Evolutionary conservation across 129 eudicot species (phyloP).

Genomic region (Chrysanthemum lavandulifolium): DNA sequence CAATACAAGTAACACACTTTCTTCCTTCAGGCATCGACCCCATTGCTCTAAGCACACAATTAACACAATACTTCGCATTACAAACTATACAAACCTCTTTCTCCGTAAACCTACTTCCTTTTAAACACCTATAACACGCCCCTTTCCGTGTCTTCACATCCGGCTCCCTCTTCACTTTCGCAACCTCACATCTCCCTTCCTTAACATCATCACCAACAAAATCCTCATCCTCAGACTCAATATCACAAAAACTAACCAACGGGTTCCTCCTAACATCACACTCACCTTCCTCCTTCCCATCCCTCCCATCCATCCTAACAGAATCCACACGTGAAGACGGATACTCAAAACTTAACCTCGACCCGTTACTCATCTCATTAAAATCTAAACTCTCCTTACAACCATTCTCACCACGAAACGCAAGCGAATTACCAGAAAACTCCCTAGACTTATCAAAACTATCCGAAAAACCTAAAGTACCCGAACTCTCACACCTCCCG

Average conservation of each 20-base stretch:
- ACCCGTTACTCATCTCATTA: slow-evolving; percentile 62
- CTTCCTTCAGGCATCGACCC: slow-evolving; percentile 99
- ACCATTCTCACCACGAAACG: slow-evolving; percentile 46
- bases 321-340: slow-evolving; percentile 79
- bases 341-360: slow-evolving; percentile 72
- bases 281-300: slow-evolving; percentile 39
- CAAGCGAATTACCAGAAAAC: slow-evolving; percentile 56
- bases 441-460: slow-evolving; percentile 79
- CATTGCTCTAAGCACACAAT: slow-evolving; percentile 97
- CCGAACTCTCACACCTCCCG: slow-evolving; percentile 65
- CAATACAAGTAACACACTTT: slow-evolving; percentile 90
- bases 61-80: slow-evolving; percentile 87
- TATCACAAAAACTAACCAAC: slow-evolving; percentile 57
- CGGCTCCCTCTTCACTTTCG: slow-evolving; percentile 52
- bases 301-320: background rate
- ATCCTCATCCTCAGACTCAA: slow-evolving; percentile 64
- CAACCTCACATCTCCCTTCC: slow-evolving; percentile 35
- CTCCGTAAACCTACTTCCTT: slow-evolving; percentile 82
- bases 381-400: slow-evolving; percentile 54
- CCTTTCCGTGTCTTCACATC: slow-evolving; percentile 76
- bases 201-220: slow-evolving; percentile 38
- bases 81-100: slow-evolving; percentile 97
- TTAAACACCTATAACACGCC: slow-evolving; percentile 82
- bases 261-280: slow-evolving; percentile 48
- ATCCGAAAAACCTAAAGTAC: slow-evolving; percentile 70